phyloP scores from a whole-genome alignment of 768 basidiomycete genomes.

The Russula sp. region DNA sequence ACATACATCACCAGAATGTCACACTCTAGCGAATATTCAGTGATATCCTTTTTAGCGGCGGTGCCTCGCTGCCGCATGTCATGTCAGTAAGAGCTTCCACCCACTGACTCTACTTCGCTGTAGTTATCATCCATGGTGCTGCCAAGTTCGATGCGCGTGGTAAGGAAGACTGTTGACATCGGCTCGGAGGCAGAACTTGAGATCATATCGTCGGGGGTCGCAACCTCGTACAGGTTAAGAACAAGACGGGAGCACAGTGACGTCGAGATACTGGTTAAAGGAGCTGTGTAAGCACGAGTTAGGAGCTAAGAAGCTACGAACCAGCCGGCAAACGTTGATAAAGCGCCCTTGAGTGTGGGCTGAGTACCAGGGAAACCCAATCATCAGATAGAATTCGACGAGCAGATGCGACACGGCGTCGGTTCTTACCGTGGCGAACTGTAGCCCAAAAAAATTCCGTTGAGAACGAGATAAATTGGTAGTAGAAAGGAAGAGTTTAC shows the following conservation, averaged over 20 bases:
- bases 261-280: constrained; percentile 36
- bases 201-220: constrained; percentile 8
- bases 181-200: not conserved
- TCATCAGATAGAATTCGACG: constrained; percentile 22
- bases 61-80: not conserved
- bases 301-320: constrained; percentile 23
- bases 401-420: not conserved
- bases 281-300: not conserved
- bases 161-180: constrained; percentile 23
- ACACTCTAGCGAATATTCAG: not conserved
- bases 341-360: constrained; percentile 39
- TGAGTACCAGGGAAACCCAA: constrained; percentile 26
- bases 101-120: not conserved
- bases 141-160: constrained; percentile 18
- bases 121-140: not conserved
- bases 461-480: not conserved
- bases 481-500: constrained; percentile 20
- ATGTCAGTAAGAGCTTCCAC: too few species aligned
- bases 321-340: constrained; percentile 47
- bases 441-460: not conserved
- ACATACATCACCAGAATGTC: not conserved
- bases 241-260: constrained; percentile 49
- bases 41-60: not conserved
- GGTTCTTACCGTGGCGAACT: constrained; percentile 24
- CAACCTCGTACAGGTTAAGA: constrained; percentile 44